Base-by-base conservation (phyloP, 2,329 filamentous ascomycete genomes). In the Sporothrix curviconia region DNA sequence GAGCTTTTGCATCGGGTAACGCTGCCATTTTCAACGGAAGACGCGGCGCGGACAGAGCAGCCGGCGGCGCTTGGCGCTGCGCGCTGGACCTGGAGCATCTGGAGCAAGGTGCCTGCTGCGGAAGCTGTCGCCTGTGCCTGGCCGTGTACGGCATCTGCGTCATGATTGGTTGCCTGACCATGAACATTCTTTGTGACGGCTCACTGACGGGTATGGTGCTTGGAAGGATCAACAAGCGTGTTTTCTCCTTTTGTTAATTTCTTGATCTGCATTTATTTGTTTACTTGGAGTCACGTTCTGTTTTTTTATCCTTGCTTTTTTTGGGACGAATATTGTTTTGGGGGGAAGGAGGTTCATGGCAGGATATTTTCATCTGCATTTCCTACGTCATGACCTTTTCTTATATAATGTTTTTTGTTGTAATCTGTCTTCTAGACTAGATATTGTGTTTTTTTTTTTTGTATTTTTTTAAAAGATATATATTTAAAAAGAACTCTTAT, bases 121-220 rank as follows among this genome's bases (percentile, higher is more conserved):
- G 59, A 87, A 84, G 66, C 71, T 90, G 61, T 86, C 90, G 55
- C n/a, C 75, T 96, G 47, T 86, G 76, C 0, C 75, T 99, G 59
- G 86, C 89, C 7, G 77, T 91, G 8, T 99, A 99, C 68, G 94
- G 94, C 19, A 64, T 90, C 8, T 73, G 88, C 50, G 91, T 99
- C 55, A 97, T 99, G 94, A 74, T 89, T 28, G 85, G 92, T 49
- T 97, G 92, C 69, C 73, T 99, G 65, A 75, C 83, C 43, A 90
- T 91, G 68, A 97, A 97, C 69, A 84, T 88, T 96, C 65, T 91
- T 94, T 65, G 78, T 83, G 52, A 81, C 78, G 56, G 78, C 79
- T 57, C 83, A 87, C 73, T 89, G 72, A 64, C 14, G 22, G 3
- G 9, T 3, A 25, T n/a, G 1, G 36, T 44, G 30, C 5, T 34